These are phyloP conservation scores for Rhodosporidiobolus odoratus DNA, from an alignment of 768 basidiomycete genomes.

Conservation along the genomic window DNA sequence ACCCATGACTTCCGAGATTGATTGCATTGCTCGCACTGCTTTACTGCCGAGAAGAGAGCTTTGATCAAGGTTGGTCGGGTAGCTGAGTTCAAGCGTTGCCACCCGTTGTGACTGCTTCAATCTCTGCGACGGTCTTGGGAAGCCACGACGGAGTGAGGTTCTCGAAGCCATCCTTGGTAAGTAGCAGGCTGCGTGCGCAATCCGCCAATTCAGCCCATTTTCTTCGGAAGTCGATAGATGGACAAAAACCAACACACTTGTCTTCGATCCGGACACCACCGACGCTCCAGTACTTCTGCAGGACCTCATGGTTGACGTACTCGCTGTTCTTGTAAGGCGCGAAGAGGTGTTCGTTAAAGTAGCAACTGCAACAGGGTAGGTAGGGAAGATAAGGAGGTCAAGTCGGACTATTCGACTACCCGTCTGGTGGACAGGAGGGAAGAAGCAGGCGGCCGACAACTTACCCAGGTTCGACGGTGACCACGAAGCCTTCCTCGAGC, in stretches of 20 bases:
- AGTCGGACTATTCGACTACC: too few relatives aligned
- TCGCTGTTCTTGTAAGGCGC: slow-evolving; percentile 59
- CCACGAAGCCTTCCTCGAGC: slow-evolving; percentile 73
- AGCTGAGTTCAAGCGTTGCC: not conserved
- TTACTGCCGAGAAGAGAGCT: not conserved
- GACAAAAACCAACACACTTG: slow-evolving; percentile 46
- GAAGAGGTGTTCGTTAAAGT: slow-evolving; percentile 48
- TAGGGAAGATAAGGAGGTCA: too few relatives aligned
- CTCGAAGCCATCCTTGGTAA: slow-evolving; percentile 67
- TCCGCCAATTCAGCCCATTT: not conserved
- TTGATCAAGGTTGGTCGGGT: not conserved
- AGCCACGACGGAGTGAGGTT: slow-evolving; percentile 73
- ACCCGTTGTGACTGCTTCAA: slow-evolving; percentile 59
- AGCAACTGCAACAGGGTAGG: slow-evolving; percentile 65
- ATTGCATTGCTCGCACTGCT: not conserved
- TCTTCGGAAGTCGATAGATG: not conserved
- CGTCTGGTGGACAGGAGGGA: not conserved
- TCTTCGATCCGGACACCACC: slow-evolving; percentile 95
- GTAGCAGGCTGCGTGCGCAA: slow-evolving; percentile 54
- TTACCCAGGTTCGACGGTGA: slow-evolving; percentile 47
- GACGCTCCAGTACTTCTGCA: slow-evolving; percentile 68
- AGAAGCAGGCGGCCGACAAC: not conserved
- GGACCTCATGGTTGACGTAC: slow-evolving; percentile 64
- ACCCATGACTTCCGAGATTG: not conserved
- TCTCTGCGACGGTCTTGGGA: slow-evolving; percentile 67